Evolutionary conservation across 2,329 filamentous ascomycete genomes (phyloP).

Genomic region (Ophiostoma himal-ulmi): DNA sequence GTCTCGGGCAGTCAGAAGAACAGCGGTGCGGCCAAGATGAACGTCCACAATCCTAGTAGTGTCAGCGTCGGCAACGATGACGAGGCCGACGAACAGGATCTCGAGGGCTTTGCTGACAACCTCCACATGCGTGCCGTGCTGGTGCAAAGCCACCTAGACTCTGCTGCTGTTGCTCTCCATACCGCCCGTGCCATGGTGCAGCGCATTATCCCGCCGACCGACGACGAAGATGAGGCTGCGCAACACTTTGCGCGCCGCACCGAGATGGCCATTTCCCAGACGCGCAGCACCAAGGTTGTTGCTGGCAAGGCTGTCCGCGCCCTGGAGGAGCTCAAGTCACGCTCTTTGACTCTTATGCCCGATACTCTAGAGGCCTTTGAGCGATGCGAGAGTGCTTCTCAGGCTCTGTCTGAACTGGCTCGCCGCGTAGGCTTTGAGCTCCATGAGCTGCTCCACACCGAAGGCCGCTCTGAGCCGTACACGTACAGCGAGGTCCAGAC

Average conservation of each 20-base stretch:
- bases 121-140: conserved; percentile 69
- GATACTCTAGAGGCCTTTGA: conserved; percentile 66
- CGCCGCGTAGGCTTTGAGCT: conserved; percentile 62
- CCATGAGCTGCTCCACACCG: conserved; percentile 61
- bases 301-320: conserved; percentile 71
- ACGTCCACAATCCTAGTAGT: conserved; percentile 17
- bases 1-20: background rate
- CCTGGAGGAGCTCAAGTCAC: conserved; percentile 68
- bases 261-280: conserved; percentile 66
- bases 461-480: conserved; percentile 62
- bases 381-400: conserved; percentile 58
- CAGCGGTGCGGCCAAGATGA: background rate
- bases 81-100: conserved; percentile 35
- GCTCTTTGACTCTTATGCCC: conserved; percentile 66
- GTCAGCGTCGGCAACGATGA: conserved; percentile 21
- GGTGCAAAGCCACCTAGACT: conserved; percentile 78
- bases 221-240: conserved; percentile 59
- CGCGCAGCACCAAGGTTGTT: conserved; percentile 76
- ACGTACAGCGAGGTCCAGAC: conserved; percentile 61
- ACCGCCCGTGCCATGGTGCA: conserved; percentile 62
- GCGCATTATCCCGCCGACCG: conserved; percentile 50
- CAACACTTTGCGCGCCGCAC: conserved; percentile 64
- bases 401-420: conserved; percentile 60
- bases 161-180: conserved; percentile 61
- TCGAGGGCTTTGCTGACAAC: conserved; percentile 71